Percentiles rank a stretch among this genome's conserved stretches.
Evolutionary conservation across 2,329 filamentous ascomycete genomes (phyloP).

Genomic region (Trichoderma harzianum): DNA sequence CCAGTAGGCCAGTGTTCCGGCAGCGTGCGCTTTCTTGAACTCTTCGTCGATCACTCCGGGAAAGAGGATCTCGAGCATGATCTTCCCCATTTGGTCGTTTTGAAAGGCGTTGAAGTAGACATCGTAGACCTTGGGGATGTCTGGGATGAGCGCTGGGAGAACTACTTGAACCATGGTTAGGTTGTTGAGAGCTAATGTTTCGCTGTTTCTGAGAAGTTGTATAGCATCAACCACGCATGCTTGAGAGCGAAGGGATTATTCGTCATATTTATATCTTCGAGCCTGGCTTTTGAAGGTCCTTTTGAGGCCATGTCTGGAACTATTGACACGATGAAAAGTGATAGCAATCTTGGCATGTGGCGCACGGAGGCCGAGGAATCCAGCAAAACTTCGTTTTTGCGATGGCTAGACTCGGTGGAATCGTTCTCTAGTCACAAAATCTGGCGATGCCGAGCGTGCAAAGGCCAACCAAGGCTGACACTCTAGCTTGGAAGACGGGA

Average conservation of each 20-base stretch:
- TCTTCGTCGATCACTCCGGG: slow-evolving; percentile 34
- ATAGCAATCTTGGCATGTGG: background rate
- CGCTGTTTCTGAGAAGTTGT: background rate
- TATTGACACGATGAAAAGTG: background rate
- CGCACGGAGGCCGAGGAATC: background rate
- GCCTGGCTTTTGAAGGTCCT: background rate
- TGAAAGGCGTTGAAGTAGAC: slow-evolving; percentile 46
- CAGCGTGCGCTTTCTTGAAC: slow-evolving; percentile 43
- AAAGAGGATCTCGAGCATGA: slow-evolving; percentile 43
- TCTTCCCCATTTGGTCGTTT: slow-evolving; percentile 34
- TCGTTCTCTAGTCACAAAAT: background rate
- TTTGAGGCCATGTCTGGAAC: background rate
- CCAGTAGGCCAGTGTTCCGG: slow-evolving; percentile 39
- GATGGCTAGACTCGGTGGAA: background rate
- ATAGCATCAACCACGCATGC: background rate
- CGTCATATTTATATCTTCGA: background rate
- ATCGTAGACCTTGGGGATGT: slow-evolving; percentile 45
- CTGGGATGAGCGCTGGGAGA: slow-evolving; percentile 44
- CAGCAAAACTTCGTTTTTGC: background rate
- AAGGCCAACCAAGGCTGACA: background rate
- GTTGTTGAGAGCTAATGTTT: background rate
- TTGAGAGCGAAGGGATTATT: background rate
- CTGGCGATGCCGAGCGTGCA: background rate
- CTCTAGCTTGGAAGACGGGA: background rate
- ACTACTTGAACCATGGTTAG: slow-evolving; percentile 38